Evolutionary conservation across 129 eudicot genomes (phyloP).

Genomic region (sunflower (Helianthus annuus)): DNA sequence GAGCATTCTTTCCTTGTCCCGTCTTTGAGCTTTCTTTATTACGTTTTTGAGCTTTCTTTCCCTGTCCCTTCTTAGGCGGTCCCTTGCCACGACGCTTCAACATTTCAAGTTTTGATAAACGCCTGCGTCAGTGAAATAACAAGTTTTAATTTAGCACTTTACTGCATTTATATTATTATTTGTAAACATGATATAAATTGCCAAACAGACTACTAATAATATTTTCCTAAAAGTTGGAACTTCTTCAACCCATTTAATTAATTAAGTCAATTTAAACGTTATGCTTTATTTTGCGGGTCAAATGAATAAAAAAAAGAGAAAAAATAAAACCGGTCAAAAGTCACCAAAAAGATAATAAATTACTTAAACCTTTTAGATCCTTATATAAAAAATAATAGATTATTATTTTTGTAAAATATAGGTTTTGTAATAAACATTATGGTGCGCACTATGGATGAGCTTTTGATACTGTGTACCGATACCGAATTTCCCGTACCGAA

Average conservation of each 20-base stretch:
- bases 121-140: constrained; percentile 45
- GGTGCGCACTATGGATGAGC: too few relatives aligned
- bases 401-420: background rate
- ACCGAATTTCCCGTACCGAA: too few relatives aligned
- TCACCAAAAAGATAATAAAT: background rate
- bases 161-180: too few relatives aligned
- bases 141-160: background rate
- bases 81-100: constrained; percentile 66
- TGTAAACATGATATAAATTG: constrained; percentile 1
- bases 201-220: background rate
- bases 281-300: background rate
- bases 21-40: too few relatives aligned
- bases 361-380: background rate
- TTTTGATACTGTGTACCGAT: too few relatives aligned
- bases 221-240: too few relatives aligned
- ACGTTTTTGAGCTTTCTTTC: too few relatives aligned
- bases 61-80: too few relatives aligned
- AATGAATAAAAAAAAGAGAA: background rate
- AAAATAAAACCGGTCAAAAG: background rate
- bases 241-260: background rate
- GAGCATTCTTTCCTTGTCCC: too few relatives aligned
- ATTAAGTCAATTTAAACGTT: background rate
- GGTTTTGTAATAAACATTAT: too few relatives aligned
- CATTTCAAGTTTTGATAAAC: constrained; percentile 76
- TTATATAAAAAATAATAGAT: background rate